Base-by-base conservation (phyloP, 2,329 filamentous ascomycete species). In the Sodiomyces alkalinus region DNA sequence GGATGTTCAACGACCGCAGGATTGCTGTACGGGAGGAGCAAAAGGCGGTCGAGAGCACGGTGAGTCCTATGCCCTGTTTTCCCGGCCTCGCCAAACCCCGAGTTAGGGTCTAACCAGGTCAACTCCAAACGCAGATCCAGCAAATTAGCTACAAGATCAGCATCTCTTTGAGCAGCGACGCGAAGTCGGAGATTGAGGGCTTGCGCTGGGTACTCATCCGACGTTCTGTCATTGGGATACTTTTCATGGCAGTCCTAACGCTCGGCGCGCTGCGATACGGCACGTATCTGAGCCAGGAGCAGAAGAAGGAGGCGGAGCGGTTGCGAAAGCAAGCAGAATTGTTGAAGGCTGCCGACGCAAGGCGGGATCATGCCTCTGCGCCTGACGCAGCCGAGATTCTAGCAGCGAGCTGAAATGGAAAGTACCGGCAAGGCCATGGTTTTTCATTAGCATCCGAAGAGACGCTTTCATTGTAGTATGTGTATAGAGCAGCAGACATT, bases 141-240 rank as follows among this genome's bases (percentile, higher is more conserved):
- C 80, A 93, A 57, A 67, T 96, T 41, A 92, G 87, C 54, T 93
- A 96, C 56, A 90, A 92, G 50, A 96, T 98, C 51, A 92, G 81
- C 14, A 83, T 93, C 18, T 67, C 72, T 22, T 66, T 98, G 23
- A 92, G 83, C 49, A 90, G 82, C 36, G 90, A 96, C 51, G 74
- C 80, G 26, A 86, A 87, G 49, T 87, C 80, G 4, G 81, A 94
- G 42, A 86, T 96, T 27, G 90, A 98, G 51, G 80, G 77, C 2
- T 59, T 98, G 27, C 67, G 90, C 34, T 96, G 90, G 90, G 74
- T 94, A 22, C 55, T 76, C 38, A 81, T 74, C 35, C 58, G 69
- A 30, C 60, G 72, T 28, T 70, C 71, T 14, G 70, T 72, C 17
- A 48, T 73, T 20, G 72, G 71, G n/a, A 74, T 77, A 37, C 46